Base-by-base conservation (phyloP, 108 stramenopile species). In the Stephanodiscus minutulus region DNA sequence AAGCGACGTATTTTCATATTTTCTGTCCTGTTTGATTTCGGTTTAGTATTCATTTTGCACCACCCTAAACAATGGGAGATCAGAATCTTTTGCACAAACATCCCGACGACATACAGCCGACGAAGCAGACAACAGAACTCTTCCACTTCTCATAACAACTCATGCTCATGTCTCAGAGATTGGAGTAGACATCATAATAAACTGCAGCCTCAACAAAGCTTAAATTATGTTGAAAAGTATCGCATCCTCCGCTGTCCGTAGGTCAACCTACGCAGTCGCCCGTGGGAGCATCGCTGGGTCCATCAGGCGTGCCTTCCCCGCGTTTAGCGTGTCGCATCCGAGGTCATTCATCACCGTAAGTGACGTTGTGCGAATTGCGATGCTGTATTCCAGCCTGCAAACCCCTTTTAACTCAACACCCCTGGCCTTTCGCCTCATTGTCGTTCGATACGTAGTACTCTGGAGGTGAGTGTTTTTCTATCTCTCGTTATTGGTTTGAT, bases 211-310 rank as follows among this genome's bases (percentile, higher is more conserved):
- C 35, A 36, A 7, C 3, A 3, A 3, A 36, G 7, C 35, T 6
- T 6, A 36, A 31, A 57, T 57, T 7, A 29, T 58, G 57, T 58
- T 31, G 57, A 58, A 58, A 18, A 33, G 57, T 36, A 36, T 58
- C 35, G 57, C 57, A 36, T 10, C 57, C 5, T 36, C 35, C 57
- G 29, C 28, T 13, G 29, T 18, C 36, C 57, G 57, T 20, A 28
- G 57, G 17, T 24, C 50, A 58, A 35, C 28, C 8, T 37, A n/a
- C 57, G 10, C 28, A 36, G 12, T 37, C 17, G 57, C 33, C 1
- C 18, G 18, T 33, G 22, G 50, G 7, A 52, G 3, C 17, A 7
- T 7, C 24, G n/a, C n/a, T n/a, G n/a, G n/a, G n/a, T n/a, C 20
- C 22, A 24, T 37, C 29, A 31, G 35, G 33, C 28, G 17, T 58